Evolutionary conservation across 2,329 filamentous ascomycete genomes (phyloP).

Genomic region (Ascochyta clinopodiicola): DNA sequence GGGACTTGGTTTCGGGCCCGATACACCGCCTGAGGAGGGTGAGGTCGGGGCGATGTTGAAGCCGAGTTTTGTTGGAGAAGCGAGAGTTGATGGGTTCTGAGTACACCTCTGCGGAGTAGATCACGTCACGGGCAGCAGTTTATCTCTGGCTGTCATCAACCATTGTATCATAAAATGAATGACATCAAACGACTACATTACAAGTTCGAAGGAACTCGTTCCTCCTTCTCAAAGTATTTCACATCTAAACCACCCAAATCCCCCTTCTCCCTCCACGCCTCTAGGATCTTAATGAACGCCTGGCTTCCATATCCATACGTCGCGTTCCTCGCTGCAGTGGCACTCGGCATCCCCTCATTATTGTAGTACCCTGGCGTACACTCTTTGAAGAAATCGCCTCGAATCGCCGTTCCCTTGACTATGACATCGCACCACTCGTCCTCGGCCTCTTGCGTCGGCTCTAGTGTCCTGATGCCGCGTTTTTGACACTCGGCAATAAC

Average conservation of each 20-base stretch:
- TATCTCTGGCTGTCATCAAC: too few relatives aligned
- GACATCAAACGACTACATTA: not conserved
- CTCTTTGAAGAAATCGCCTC: conserved; percentile 49
- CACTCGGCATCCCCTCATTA: conserved; percentile 28
- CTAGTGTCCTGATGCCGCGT: conserved; percentile 45
- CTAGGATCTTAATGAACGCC: conserved; percentile 42
- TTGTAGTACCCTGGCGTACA: conserved; percentile 66
- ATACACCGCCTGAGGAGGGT: conserved; percentile 35
- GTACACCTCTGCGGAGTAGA: not conserved
- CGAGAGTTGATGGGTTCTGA: conserved; percentile 21
- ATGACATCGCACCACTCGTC: conserved; percentile 56
- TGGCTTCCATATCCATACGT: conserved; percentile 40
- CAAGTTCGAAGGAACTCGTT: not conserved
- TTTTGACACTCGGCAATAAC: conserved; percentile 50
- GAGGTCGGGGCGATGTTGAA: conserved; percentile 16
- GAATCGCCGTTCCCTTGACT: conserved; percentile 50
- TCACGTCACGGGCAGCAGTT: too few relatives aligned
- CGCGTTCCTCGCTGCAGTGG: conserved; percentile 30
- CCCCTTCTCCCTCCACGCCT: conserved; percentile 40
- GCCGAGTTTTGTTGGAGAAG: conserved; percentile 32
- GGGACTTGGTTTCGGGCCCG: conserved; percentile 17
- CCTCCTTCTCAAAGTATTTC: conserved; percentile 7
- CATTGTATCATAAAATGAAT: too few relatives aligned
- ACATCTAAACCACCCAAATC: conserved; percentile 41
- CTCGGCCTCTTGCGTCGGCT: conserved; percentile 56